Percentiles rank a stretch among this genome's conserved stretches.
These are phyloP conservation scores for Rubia yunnanensis DNA, from an alignment of 257 asterid genomes.

Conservation along the genomic window DNA sequence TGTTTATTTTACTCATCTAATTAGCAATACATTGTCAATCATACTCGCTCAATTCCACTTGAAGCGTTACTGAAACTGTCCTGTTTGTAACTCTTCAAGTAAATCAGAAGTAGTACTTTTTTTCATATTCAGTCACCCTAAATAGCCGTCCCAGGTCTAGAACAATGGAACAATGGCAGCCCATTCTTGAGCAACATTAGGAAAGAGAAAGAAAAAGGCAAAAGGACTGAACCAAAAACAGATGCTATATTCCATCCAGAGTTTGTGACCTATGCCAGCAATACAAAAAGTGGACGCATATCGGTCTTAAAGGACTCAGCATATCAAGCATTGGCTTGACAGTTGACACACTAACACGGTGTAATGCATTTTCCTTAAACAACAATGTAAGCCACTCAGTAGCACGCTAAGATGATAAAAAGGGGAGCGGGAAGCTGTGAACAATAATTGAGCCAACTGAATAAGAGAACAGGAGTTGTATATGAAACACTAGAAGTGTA, in stretches of 20 bases:
- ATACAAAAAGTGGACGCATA: neutral
- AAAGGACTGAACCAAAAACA: neutral
- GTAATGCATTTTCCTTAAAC: neutral
- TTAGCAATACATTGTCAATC: neutral
- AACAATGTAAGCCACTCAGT: neutral
- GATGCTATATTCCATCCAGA: neutral
- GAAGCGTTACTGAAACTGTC: neutral
- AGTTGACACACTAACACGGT: neutral
- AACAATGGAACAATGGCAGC: neutral
- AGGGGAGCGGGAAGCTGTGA: neutral
- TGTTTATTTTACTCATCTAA: neutral
- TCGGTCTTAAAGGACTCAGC: neutral
- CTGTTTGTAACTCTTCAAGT: neutral
- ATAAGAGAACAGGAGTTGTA: neutral
- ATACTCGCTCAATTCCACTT: neutral
- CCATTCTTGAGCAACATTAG: neutral
- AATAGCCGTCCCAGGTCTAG: neutral
- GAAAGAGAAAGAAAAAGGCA: neutral
- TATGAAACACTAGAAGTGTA: slow-evolving; percentile 15
- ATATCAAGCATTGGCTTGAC: neutral
- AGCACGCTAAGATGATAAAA: neutral
- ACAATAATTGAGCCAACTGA: neutral
- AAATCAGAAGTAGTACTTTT: no score
- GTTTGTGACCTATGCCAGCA: neutral
- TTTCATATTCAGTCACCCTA: neutral